Conservation (phyloP, 306 rosid genomes). For the Chamaecrista fasciculata region DNA sequence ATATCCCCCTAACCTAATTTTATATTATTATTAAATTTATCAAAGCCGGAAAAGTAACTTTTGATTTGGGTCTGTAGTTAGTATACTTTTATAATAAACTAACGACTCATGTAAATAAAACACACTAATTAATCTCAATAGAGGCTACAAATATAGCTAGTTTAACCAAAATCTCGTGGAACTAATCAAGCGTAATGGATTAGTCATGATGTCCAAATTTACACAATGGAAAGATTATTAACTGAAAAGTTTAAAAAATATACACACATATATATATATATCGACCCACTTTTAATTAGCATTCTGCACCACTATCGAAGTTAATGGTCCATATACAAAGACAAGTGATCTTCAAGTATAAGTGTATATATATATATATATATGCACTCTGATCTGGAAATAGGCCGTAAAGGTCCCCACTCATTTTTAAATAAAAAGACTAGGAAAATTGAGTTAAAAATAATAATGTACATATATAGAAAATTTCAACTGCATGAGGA, state of each 20-base stretch:
- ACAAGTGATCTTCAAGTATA: slow-evolving; percentile 33
- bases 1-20: too few species aligned
- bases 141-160: background rate
- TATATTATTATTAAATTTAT: too few species aligned
- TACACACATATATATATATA: too few species aligned
- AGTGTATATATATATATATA: slow-evolving; percentile 14
- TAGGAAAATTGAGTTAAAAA: background rate
- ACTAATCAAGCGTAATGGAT: slow-evolving; percentile 30
- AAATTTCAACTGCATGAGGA: background rate
- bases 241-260: too few species aligned
- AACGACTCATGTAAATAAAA: too few species aligned
- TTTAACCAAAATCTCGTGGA: slow-evolving; percentile 18
- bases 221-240: slow-evolving; percentile 31
- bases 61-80: too few species aligned
- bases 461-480: background rate
- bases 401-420: slow-evolving; percentile 49
- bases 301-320: slow-evolving; percentile 35
- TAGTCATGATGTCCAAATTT: slow-evolving; percentile 25
- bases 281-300: too few species aligned
- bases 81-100: too few species aligned
- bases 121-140: background rate
- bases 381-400: background rate
- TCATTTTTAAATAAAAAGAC: slow-evolving; percentile 8
- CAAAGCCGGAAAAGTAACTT: too few species aligned
- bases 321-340: slow-evolving; percentile 39